A percentile compares a stretch with the other conserved stretches of the same genome.
Conservation (phyloP, 305 asterid species). For the Rubia balearica region DNA sequence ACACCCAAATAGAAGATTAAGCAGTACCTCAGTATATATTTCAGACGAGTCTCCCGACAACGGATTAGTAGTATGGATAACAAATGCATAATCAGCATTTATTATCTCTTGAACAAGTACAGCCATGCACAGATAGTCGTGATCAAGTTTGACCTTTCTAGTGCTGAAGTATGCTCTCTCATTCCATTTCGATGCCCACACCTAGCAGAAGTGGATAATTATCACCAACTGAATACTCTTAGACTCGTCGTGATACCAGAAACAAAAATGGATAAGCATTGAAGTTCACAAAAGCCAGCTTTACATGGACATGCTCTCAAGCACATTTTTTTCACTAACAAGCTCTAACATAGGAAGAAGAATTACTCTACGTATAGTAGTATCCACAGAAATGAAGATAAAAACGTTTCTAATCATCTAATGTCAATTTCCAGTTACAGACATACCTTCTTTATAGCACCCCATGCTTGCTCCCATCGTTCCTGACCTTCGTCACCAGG, state of each 20-base stretch:
- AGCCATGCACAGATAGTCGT: slow-evolving; percentile 95
- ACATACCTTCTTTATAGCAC: slow-evolving; percentile 81
- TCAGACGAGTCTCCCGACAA: slow-evolving; percentile 90
- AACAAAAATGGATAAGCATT: background rate
- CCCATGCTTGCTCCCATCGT: slow-evolving; percentile 99
- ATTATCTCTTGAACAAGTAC: slow-evolving; percentile 97
- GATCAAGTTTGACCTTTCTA: slow-evolving; percentile 89
- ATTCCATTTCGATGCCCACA: slow-evolving; percentile 99
- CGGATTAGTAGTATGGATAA: slow-evolving; percentile 97
- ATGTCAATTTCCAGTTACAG: background rate
- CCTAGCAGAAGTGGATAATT: slow-evolving; percentile 40
- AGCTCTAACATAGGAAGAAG: slow-evolving; percentile 5
- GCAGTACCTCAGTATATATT: slow-evolving; percentile 85
- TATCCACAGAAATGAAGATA: background rate
- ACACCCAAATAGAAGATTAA: slow-evolving; percentile 13
- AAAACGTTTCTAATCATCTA: background rate
- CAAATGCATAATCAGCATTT: slow-evolving; percentile 98
- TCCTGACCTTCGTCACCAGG: slow-evolving; percentile 95
- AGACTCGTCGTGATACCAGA: background rate
- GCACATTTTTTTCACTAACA: background rate
- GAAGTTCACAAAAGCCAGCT: slow-evolving; percentile 1
- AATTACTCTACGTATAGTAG: background rate
- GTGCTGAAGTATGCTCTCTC: slow-evolving; percentile 99
- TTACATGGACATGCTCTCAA: slow-evolving; percentile 2
- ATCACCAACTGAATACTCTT: slow-evolving; percentile 6